Conservation (phyloP, 2,329 filamentous ascomycete genomes). For the Bipolaris cookei region DNA sequence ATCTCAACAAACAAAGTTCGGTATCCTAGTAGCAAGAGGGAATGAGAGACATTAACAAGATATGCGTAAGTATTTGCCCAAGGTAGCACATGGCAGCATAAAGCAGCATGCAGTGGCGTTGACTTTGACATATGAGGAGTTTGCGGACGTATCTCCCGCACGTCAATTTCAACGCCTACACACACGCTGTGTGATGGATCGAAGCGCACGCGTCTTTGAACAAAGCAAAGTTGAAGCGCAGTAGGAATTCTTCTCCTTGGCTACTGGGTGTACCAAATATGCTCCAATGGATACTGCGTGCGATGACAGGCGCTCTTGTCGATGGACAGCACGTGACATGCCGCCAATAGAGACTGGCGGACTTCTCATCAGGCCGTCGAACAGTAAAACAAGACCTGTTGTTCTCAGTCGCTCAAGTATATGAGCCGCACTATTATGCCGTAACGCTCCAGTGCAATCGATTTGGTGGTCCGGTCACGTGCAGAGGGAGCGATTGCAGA, state of each 20-base stretch:
- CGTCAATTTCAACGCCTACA: neutral
- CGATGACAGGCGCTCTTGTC: neutral
- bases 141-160: neutral
- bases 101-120: neutral
- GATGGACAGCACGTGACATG: neutral
- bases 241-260: neutral
- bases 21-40: neutral
- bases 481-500: neutral
- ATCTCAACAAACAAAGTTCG: conserved; percentile 16
- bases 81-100: neutral
- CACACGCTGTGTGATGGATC: neutral
- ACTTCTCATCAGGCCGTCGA: neutral
- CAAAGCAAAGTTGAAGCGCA: neutral
- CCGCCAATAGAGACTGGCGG: neutral
- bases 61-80: neutral
- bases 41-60: conserved; percentile 18
- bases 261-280: neutral
- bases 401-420: neutral
- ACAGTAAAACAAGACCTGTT: too few relatives aligned
- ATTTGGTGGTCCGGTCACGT: neutral
- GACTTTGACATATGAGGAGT: conserved; percentile 1
- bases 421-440: neutral
- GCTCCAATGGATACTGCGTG: neutral
- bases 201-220: neutral
- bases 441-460: conserved; percentile 2